These are phyloP conservation scores for Austroboletus eburneus DNA, from an alignment of 768 basidiomycete genomes.

Conservation along the genomic window DNA sequence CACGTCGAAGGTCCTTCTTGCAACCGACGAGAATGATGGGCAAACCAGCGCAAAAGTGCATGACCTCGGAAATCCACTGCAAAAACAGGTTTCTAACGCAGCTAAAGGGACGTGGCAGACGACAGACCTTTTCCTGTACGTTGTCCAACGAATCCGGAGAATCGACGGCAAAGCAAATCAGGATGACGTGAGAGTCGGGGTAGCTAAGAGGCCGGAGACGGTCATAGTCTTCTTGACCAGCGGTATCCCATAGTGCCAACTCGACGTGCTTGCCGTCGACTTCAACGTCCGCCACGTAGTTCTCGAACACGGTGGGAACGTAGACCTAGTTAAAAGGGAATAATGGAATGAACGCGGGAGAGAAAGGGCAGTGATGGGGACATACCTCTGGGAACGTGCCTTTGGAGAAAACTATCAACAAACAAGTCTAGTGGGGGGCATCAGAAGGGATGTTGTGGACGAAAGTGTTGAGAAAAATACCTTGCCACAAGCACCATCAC, in stretches of 20 bases:
- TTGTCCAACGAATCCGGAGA: conserved; percentile 98
- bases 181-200: conserved; percentile 99
- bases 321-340: conserved; percentile 64
- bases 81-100: conserved; percentile 8
- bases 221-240: too few relatives aligned
- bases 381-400: conserved; percentile 91
- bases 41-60: conserved; percentile 93
- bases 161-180: conserved; percentile 98
- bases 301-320: conserved; percentile 99
- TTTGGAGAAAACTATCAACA: conserved; percentile 95
- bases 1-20: conserved; percentile 97
- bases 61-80: conserved; percentile 98
- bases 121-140: conserved; percentile 96
- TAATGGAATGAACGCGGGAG: neutral
- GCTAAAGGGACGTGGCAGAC: neutral
- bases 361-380: neutral
- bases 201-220: conserved; percentile 94
- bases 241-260: conserved; percentile 99
- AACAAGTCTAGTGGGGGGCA: conserved; percentile 60
- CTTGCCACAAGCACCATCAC: conserved; percentile 98
- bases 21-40: conserved; percentile 98
- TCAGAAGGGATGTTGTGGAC: conserved; percentile 14
- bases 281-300: conserved; percentile 98
- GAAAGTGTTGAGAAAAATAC: conserved; percentile 34
- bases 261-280: conserved; percentile 99